These are phyloP conservation scores for Aspergillus mulundensis DNA, from an alignment of 495 filamentous ascomycete species.

Conservation along the genomic window DNA sequence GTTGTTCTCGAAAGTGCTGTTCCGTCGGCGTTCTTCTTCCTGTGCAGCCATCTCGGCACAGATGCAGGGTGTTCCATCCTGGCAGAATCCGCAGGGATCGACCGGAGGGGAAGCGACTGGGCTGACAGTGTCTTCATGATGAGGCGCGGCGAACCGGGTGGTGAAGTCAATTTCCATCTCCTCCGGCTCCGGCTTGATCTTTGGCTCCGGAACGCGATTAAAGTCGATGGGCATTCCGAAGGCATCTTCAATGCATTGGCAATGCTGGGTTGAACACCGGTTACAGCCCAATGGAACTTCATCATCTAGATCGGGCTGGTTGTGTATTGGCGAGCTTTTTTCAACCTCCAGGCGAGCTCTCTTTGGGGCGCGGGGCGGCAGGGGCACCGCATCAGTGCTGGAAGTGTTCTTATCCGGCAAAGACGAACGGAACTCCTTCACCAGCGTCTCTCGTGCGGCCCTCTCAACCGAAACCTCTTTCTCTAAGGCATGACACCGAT, in stretches of 20 bases:
- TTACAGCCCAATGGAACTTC: constrained; percentile 55
- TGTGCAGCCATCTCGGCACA: constrained; percentile 69
- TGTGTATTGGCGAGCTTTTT: constrained; percentile 9
- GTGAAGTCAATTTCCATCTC: constrained; percentile 76
- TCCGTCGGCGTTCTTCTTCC: constrained; percentile 33
- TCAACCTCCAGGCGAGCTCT: constrained; percentile 6
- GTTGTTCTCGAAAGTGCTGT: constrained; percentile 37
- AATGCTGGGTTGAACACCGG: constrained; percentile 57
- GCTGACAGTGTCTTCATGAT: constrained; percentile 29
- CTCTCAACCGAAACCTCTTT: constrained; percentile 43
- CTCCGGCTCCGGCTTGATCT: constrained; percentile 51
- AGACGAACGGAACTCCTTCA: constrained; percentile 38
- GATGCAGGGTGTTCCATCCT: constrained; percentile 77
- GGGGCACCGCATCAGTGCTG: constrained; percentile 29
- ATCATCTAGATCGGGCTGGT: constrained; percentile 26
- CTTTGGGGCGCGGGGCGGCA: constrained; percentile 18
- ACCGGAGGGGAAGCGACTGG: constrained; percentile 37
- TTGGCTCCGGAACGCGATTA: constrained; percentile 29
- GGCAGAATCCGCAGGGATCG: constrained; percentile 85
- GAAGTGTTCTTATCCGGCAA: constrained; percentile 22
- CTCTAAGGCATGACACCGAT: constrained; percentile 47
- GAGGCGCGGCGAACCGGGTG: constrained; percentile 53
- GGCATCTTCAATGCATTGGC: constrained; percentile 68
- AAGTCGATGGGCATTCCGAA: constrained; percentile 41
- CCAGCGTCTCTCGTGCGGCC: constrained; percentile 38